These are phyloP conservation scores for Podochytrium sp. DNA, from an alignment of 192 early-diverging fungal genomes.

Conservation along the genomic window DNA sequence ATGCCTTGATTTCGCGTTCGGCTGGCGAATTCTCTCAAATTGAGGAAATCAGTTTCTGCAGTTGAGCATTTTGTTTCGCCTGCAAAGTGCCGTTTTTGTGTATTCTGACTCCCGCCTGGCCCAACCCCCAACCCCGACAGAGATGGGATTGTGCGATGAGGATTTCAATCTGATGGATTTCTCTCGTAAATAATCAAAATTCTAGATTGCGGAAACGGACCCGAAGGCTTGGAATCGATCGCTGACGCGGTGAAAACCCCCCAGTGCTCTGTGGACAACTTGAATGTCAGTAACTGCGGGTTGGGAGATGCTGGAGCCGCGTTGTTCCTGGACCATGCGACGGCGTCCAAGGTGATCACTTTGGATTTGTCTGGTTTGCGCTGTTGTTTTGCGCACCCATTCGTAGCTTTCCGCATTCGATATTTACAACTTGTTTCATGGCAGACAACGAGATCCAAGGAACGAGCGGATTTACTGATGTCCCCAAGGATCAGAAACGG, in stretches of 20 bases:
- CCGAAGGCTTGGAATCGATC: neutral
- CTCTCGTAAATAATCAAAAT: neutral
- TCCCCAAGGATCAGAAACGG: neutral
- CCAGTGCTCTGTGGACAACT: neutral
- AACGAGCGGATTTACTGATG: neutral
- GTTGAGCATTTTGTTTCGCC: neutral
- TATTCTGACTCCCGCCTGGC: neutral
- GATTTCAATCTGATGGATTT: neutral
- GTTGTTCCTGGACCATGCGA: neutral
- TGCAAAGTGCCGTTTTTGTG: neutral
- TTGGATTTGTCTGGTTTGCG: neutral
- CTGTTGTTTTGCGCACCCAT: neutral
- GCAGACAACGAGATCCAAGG: neutral
- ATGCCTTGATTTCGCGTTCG: neutral
- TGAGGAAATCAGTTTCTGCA: neutral
- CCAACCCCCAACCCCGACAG: neutral
- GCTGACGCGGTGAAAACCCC: neutral
- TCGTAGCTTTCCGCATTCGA: no score
- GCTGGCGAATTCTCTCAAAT: no score
- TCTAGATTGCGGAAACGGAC: neutral
- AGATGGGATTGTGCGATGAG: neutral
- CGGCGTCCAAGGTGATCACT: neutral
- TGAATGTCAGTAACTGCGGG: neutral
- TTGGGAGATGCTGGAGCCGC: slow-evolving; percentile 1
- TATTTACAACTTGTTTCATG: neutral